A percentile compares a stretch with the other conserved stretches of the same genome.
phyloP scores from a whole-genome alignment of 345 rosid genomes.

The Citrus cavaleriei region DNA sequence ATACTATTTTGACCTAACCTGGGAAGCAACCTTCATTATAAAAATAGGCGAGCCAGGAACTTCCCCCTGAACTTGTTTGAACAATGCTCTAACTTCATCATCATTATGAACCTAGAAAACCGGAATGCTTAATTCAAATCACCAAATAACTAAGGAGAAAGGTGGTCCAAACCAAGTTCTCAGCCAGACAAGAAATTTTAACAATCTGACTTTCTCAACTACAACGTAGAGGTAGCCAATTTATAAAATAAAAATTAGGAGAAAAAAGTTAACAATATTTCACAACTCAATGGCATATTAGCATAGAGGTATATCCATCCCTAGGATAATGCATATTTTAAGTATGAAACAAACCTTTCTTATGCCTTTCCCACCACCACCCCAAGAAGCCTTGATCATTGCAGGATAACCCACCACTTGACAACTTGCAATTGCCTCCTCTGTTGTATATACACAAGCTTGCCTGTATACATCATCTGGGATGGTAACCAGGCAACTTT shows the following conservation, averaged over 20 bases:
- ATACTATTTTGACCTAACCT: constrained; percentile 48
- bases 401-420: constrained; percentile 99
- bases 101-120: constrained; percentile 83
- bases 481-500: constrained; percentile 73
- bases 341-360: constrained; percentile 69
- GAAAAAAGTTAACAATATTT: background rate
- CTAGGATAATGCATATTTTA: background rate
- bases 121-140: background rate
- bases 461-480: constrained; percentile 85
- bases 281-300: background rate
- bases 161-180: constrained; percentile 9
- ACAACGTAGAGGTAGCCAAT: background rate
- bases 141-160: background rate
- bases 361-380: constrained; percentile 99
- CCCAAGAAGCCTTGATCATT: constrained; percentile 99
- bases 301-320: background rate
- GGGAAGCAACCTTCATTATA: constrained; percentile 99
- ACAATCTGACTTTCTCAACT: background rate
- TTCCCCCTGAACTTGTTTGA: constrained; percentile 99
- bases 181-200: background rate
- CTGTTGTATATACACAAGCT: constrained; percentile 97
- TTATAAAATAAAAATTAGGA: background rate
- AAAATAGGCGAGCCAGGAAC: constrained; percentile 99
- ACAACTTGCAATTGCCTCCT: constrained; percentile 97
- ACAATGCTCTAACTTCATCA: constrained; percentile 94